Base-by-base conservation (phyloP, 805 yeast species). In the Zygosaccharomyces kombuchaensis region DNA sequence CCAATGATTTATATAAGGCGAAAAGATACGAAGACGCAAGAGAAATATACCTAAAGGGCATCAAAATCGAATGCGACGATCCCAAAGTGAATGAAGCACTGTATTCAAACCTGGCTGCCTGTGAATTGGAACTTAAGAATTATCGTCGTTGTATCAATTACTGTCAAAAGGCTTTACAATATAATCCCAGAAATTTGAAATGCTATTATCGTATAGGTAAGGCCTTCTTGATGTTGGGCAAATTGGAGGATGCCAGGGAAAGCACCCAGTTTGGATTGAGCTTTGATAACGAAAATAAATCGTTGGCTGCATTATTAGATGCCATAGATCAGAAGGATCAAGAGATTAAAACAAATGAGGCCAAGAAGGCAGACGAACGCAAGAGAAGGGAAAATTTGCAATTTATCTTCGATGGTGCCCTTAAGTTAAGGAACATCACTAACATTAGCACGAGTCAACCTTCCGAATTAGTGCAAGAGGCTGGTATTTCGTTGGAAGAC, bases 71-170 rank as follows among this genome's bases (percentile, higher is more conserved):
- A 37, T 79, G 88, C 59, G 80, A 74, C 4, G 82, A 74, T 12
- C 64, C 66, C 10, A 71, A 67, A 4, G 68, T 88, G 21, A 77
- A 78, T 30, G 75, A 79, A 2, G 80, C 91, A 0, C 71, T 93
- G 39, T 81, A 74, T 52, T 69, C 83, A 45, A 93, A 93, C 64
- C 75, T 96, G 48, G 96, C 98, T 1, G 96, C 96, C 1, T 86
- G 96, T 66, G 87, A 91, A 57, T 70, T 93, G 52, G 95, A 86
- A 59, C 69, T 93, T 55, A 73, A 82, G 56, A 93, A 93, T 66
- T 91, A 81, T 65, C 77, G 98, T 67, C 72, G 80, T 44, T 87
- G 96, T 60, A 82, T 93, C 52, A 85, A 84, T 52, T 97, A 91
- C 63, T 87, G 96, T 62, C 82, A 82, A 53, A 75, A 73, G 40